These are phyloP conservation scores for Pichia sp. DNA, from an alignment of 1,139 yeast species.

Conservation along the genomic window DNA sequence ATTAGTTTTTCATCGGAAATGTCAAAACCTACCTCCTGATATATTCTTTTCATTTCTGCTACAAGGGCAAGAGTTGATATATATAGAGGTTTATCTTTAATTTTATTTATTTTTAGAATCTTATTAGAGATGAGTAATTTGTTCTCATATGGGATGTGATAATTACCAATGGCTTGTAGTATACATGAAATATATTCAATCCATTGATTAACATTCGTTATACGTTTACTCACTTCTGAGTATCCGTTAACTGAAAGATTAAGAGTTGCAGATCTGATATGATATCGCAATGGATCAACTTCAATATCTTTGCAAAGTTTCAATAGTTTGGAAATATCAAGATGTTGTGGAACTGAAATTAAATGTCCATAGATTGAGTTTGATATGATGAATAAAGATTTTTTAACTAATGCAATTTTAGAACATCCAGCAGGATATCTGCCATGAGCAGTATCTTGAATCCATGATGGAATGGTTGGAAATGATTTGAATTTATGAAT, in stretches of 20 bases:
- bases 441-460: slow-evolving; percentile 37
- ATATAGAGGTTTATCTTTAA: slow-evolving; percentile 19
- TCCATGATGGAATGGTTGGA: slow-evolving; percentile 39
- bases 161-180: slow-evolving; percentile 29
- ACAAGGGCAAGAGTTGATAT: slow-evolving; percentile 8
- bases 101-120: slow-evolving; percentile 33
- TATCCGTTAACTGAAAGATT: slow-evolving; percentile 34
- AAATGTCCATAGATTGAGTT: slow-evolving; percentile 30
- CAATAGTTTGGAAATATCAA: slow-evolving; percentile 34
- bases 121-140: slow-evolving; percentile 38
- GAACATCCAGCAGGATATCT: slow-evolving; percentile 54
- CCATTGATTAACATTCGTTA: slow-evolving; percentile 31
- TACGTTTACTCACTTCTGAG: slow-evolving; percentile 33
- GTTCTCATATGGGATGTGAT: slow-evolving; percentile 30
- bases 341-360: slow-evolving; percentile 23
- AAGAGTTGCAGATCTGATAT: slow-evolving; percentile 39
- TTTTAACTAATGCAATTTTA: slow-evolving; percentile 40
- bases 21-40: background rate
- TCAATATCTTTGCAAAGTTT: slow-evolving; percentile 43
- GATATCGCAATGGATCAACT: slow-evolving; percentile 43
- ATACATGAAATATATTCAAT: slow-evolving; percentile 30
- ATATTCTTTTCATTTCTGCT: slow-evolving; percentile 7
- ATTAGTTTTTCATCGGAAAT: slow-evolving; percentile 10
- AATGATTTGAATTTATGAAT: slow-evolving; percentile 33
- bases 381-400: slow-evolving; percentile 29